A percentile compares a stretch with the other conserved stretches of the same genome.
Conservation (phyloP, 768 basidiomycete species). For the Lactarius psammicola region DNA sequence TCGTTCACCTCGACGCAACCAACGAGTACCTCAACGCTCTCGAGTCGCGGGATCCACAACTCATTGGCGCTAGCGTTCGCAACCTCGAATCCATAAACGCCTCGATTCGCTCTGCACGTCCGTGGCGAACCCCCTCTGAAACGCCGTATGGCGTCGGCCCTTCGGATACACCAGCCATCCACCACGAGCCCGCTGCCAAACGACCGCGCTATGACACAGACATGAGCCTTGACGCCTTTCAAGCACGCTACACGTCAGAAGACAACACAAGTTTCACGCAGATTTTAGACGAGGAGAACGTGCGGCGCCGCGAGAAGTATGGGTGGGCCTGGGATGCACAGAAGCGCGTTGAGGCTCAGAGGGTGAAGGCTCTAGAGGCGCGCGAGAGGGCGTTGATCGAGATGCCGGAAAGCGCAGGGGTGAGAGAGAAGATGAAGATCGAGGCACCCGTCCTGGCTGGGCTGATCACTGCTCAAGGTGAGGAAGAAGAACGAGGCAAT, state of each 20-base stretch:
- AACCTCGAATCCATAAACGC: slow-evolving; percentile 66
- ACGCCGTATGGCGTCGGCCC: slow-evolving; percentile 64
- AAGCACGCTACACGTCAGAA: slow-evolving; percentile 90
- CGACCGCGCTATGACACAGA: slow-evolving; percentile 56
- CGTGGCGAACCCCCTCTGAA: slow-evolving; percentile 50
- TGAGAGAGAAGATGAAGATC: slow-evolving; percentile 64
- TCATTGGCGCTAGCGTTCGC: slow-evolving; percentile 75
- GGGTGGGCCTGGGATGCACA: slow-evolving; percentile 97
- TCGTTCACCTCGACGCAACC: slow-evolving; percentile 85
- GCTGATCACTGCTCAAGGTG: slow-evolving; percentile 44
- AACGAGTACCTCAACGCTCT: slow-evolving; percentile 84
- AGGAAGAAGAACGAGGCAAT: slow-evolving; percentile 28
- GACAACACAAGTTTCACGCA: slow-evolving; percentile 97
- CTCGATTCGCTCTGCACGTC: slow-evolving; percentile 35
- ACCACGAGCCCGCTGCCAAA: slow-evolving; percentile 48
- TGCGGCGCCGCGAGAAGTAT: slow-evolving; percentile 73
- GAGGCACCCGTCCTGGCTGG: slow-evolving; percentile 57
- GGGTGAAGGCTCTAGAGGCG: slow-evolving; percentile 60
- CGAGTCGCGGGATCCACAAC: slow-evolving; percentile 67
- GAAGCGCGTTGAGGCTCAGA: slow-evolving; percentile 67
- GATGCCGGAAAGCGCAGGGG: slow-evolving; percentile 45
- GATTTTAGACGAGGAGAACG: slow-evolving; percentile 89
- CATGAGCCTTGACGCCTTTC: slow-evolving; percentile 81
- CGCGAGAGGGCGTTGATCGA: slow-evolving; percentile 74
- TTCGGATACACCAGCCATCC: slow-evolving; percentile 62